Conservation (phyloP, 495 filamentous ascomycete species). For the Penicillium maclennaniae region DNA sequence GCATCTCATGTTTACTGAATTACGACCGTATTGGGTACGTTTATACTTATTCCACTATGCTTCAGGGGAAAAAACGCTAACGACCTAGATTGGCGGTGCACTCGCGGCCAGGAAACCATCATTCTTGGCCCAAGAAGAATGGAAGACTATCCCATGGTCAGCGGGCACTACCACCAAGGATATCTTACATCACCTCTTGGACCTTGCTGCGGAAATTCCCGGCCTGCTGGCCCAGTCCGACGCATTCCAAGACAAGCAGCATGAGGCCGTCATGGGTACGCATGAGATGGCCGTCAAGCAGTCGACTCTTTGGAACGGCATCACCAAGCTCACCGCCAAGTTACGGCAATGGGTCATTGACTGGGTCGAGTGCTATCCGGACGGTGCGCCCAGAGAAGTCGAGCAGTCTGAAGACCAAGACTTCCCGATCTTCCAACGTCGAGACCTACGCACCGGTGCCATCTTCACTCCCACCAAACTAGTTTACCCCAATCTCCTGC, state of each 20-base stretch:
- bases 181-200: constrained; percentile 39
- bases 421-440: constrained; percentile 41
- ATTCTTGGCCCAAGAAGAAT: constrained; percentile 39
- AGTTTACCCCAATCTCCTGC: constrained; percentile 38
- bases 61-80: neutral
- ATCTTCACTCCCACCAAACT: constrained; percentile 34
- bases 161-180: constrained; percentile 39
- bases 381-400: constrained; percentile 32
- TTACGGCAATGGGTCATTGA: constrained; percentile 36
- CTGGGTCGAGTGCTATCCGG: constrained; percentile 33
- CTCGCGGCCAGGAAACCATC: constrained; percentile 30
- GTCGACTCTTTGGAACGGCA: constrained; percentile 33
- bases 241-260: constrained; percentile 23
- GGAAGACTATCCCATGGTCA: constrained; percentile 45
- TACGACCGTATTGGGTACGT: constrained; percentile 45
- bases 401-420: constrained; percentile 19
- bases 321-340: constrained; percentile 30
- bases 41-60: neutral
- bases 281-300: constrained; percentile 40
- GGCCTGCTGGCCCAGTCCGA: constrained; percentile 33
- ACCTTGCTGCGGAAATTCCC: constrained; percentile 40
- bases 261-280: constrained; percentile 20
- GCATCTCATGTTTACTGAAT: constrained; percentile 41
- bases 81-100: constrained; percentile 31
- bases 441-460: constrained; percentile 37